Base-by-base conservation (phyloP, 192 early-diverging fungal species). In the Allomyces macrogynus region DNA sequence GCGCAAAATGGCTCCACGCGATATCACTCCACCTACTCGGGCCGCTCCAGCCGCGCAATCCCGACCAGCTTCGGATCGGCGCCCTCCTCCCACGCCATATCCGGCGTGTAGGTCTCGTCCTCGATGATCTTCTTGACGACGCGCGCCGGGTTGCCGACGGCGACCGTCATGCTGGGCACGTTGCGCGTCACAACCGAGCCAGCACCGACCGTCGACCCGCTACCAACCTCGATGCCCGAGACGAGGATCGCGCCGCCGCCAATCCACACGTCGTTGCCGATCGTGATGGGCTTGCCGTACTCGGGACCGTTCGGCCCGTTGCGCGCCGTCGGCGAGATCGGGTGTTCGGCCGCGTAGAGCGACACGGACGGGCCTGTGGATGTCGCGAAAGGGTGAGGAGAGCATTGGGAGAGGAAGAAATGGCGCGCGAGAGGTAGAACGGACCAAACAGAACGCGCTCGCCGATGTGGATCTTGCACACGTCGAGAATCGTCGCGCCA, bases 161-260 rank as follows among this genome's bases (percentile, higher is more conserved):
- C 91, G 18, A 93, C 78, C 1, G 82, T 78, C 62, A 88, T 79
- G 8, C 83, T 67, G 8, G 84, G 84, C 0, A 97, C 87, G 63
- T 92, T 84, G 71, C 90, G 92, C 20, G 89, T 94, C 22, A 97
- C 92, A 8, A 97, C 85, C 24, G 84, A 74, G 2, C 91, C 92
- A 10, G 90, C 94, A 10, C 81, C 88, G 61, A 89, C 54, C 0
- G 82, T 86, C 10, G 73, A 75, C 24, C 88, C 83, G 64, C 90
- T 74, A 4, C 94, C 94, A 67, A 97, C 87, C 0, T 87, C 93
- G 8, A 95, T 82, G 43, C 94, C 94, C 12, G 89, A 85, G 71
- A 85, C 74, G 49, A 97, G 83, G 9, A 87, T 80, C 0, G 79
- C 82, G 23, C 80, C 77, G 23, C 89, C 94, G 9, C 94, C 92